Evolutionary conservation across 2,329 filamentous ascomycete genomes (phyloP), one percentile per base, ranked within the genome.

Genomic region (Cladosporium sp.): DNA sequence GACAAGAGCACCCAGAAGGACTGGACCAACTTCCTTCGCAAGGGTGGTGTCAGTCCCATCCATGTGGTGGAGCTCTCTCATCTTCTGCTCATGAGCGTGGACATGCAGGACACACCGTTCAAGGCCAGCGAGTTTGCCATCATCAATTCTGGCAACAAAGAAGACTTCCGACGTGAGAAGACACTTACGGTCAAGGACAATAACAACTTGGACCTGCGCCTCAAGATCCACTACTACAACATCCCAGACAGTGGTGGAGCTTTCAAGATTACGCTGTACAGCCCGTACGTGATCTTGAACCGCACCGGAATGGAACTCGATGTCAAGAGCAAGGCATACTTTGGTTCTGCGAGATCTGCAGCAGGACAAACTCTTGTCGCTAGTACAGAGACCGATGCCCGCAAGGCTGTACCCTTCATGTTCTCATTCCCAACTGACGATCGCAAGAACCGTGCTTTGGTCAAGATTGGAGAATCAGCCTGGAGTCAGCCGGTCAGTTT

Each of bases 401-500:
- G 86, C n/a, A 93, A 92, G 75, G 89, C 93, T 0, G 81, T 91
- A 40, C 95, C 96, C 0, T 91, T 97, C 75, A 97, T 99, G 93
- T 99, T 98, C 78, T 97, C 95, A 0, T 99, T 91, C 76, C 87
- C 88, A 1, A 92, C 86, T 23, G 91, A 97, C 69, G 95, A 99
- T 73, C 91, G 91, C 71, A 92, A 92, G 72, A 99, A 99, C 77
- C 88, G 95, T 70, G 93, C 92, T 7, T 81, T 96, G 53, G 82
- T 99, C 67, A 96, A 92, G 79, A 87, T 97, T 49, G 92, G 91
- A 5, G 91, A 96, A 64, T 97, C 95, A 0, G 87, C 89, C 67
- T 99, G 95, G 96, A 98, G 95, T 80, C 97, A 95, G 76, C 92
- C 94, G 0, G 94, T 98, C 76, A 97, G 92, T 84, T 97, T 99